These are phyloP conservation scores for Podospora bellae-mahoneyi DNA, from an alignment of 495 filamentous ascomycete species.

Conservation along the genomic window DNA sequence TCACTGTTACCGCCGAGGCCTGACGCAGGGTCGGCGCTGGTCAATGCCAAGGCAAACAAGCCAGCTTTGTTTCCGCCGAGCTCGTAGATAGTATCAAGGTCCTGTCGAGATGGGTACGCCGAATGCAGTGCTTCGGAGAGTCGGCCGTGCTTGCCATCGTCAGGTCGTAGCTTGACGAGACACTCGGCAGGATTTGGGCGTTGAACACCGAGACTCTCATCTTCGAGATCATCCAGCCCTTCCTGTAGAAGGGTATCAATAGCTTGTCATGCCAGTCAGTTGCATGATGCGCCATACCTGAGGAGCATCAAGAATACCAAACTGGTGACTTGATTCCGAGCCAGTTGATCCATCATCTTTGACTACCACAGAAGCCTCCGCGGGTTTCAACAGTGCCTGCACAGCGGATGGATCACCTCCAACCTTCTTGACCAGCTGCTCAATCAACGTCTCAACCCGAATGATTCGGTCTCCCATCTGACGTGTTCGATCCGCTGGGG, in stretches of 20 bases:
- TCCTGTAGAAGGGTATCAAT: not conserved
- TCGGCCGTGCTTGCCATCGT: not conserved
- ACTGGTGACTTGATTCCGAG: not conserved
- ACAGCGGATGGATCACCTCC: not conserved
- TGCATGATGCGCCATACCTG: not conserved
- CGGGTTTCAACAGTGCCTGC: not conserved
- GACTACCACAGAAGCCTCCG: not conserved
- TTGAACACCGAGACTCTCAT: not conserved
- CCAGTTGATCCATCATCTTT: not conserved
- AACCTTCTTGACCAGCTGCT: slow-evolving; percentile 24
- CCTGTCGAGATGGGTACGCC: not conserved
- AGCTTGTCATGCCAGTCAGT: not conserved
- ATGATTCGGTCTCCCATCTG: slow-evolving; percentile 24
- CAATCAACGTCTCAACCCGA: slow-evolving; percentile 31
- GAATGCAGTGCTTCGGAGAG: slow-evolving; percentile 1
- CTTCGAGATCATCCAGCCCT: not conserved
- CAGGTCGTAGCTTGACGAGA: not conserved
- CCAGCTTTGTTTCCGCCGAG: not conserved
- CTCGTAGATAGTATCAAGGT: not conserved
- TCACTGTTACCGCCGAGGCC: slow-evolving; percentile 1
- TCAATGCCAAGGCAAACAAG: not conserved
- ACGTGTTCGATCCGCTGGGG: not conserved
- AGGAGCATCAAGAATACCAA: slow-evolving; percentile 4
- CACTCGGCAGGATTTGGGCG: not conserved
- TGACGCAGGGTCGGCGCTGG: slow-evolving; percentile 16